Conservation (phyloP, 495 filamentous ascomycete species). For the Pyrenula aspistea region DNA sequence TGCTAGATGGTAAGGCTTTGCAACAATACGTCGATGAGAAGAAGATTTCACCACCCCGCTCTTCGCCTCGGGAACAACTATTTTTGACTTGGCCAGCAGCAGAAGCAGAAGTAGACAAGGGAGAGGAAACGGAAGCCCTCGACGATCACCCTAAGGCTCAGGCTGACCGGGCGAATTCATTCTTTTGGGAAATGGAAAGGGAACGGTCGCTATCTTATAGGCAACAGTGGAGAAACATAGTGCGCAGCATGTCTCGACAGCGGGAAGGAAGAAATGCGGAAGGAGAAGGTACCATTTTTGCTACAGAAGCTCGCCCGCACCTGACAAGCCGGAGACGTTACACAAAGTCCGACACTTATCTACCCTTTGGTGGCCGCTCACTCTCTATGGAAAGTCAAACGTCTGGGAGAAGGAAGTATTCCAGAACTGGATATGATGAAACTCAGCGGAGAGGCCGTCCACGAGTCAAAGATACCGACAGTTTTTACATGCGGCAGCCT, state of each 20-base stretch:
- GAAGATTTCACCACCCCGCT: not conserved
- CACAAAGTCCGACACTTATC: not conserved
- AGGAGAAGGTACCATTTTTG: not conserved
- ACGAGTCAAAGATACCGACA: not conserved
- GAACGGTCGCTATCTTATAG: not conserved
- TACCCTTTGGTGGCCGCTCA: not conserved
- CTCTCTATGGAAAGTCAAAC: not conserved
- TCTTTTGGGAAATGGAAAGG: not conserved
- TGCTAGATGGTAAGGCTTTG: not conserved
- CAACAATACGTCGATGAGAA: not conserved
- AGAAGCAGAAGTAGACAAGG: not conserved
- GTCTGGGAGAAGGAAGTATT: not conserved
- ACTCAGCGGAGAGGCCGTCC: not conserved
- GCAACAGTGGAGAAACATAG: not conserved
- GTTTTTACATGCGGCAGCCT: not conserved
- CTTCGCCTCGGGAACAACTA: not conserved
- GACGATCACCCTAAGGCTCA: not conserved
- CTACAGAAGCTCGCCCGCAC: not conserved
- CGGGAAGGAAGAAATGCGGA: not conserved
- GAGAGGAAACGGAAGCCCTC: not conserved
- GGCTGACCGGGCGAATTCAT: not conserved
- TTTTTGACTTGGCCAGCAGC: not conserved
- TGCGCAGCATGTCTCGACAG: not conserved
- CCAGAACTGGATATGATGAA: not conserved
- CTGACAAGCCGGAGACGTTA: not conserved